Evolutionary conservation across 208 protist species (phyloP), one percentile per base, ranked within the genome.

Genomic region (Crithidia acanthocephali): DNA sequence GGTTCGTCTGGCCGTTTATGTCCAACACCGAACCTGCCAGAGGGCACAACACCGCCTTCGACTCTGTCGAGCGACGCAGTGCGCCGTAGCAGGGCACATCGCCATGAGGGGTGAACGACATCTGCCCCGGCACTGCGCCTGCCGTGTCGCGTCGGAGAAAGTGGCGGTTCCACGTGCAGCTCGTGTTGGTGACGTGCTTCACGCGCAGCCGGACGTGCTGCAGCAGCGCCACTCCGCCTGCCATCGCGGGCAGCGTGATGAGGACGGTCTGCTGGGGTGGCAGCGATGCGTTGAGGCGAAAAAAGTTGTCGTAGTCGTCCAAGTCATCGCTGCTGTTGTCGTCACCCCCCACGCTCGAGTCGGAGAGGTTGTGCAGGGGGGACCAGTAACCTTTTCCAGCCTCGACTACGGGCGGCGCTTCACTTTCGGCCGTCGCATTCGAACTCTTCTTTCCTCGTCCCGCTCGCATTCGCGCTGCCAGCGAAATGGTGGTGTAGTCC

Each of bases 81-180:
- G 20, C 23, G 22, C 67, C 67, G 35, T 50, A 72, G 58, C 67
- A 72, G 33, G 45, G 56, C 0, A n/a, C n/a, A n/a, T n/a, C n/a
- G n/a, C n/a, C n/a, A n/a, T n/a, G n/a, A n/a, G n/a, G n/a, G n/a
- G n/a, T n/a, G n/a, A n/a, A n/a, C n/a, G n/a, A n/a, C n/a, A n/a
- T n/a, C n/a, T n/a, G n/a, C n/a, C n/a, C n/a, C n/a, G n/a, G n/a
- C n/a, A n/a, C 28, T 5, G 10, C 25, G 37, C 9, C 40, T 27
- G 33, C 7, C 37, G 64, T 0, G n/a, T 0, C 8, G 13, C 45
- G 30, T 2, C 30, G 67, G 6, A 65, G 27, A 20, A 72, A 53
- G 56, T 64, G 57, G 15, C 2, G 57, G 35, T 72, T 72, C 67
- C 67, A 72, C 47, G 1, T 27, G 47, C 67, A 72, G 67, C 67